phyloP scores from a whole-genome alignment of 192 early-diverging fungal genomes.

The Podila epicladia region DNA sequence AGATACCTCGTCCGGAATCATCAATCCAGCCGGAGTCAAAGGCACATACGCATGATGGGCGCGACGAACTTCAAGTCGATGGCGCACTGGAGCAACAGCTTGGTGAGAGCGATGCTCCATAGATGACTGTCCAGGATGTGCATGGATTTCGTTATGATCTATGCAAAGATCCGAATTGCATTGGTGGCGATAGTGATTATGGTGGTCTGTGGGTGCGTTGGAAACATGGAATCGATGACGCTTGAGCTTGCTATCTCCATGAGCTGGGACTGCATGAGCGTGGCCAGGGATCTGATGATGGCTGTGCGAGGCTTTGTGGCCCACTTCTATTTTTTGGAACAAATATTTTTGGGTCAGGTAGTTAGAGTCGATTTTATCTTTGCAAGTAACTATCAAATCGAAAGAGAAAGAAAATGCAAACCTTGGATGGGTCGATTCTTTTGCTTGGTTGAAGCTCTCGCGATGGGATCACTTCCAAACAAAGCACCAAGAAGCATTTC shows the following conservation, averaged over 20 bases:
- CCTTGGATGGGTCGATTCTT: too few species aligned
- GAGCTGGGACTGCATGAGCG: neutral
- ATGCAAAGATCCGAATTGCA: neutral
- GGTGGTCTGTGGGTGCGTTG: neutral
- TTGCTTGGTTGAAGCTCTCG: neutral
- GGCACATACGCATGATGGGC: neutral
- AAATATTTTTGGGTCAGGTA: too few species aligned
- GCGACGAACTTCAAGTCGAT: neutral
- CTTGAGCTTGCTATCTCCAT: too few species aligned
- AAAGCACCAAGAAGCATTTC: neutral
- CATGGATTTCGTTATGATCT: neutral
- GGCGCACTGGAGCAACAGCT: neutral
- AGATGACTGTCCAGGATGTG: neutral
- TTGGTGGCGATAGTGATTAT: constrained; percentile 7
- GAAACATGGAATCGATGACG: neutral
- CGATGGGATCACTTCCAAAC: neutral
- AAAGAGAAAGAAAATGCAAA: too few species aligned
- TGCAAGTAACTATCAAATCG: too few species aligned
- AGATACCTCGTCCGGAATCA: neutral
- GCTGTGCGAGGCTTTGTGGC: too few species aligned
- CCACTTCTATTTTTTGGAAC: too few species aligned
- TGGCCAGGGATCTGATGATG: neutral
- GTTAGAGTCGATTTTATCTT: too few species aligned
- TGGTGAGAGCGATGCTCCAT: neutral
- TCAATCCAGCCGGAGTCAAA: neutral